Evolutionary conservation across 257 asterid species (phyloP), one percentile per base, ranked within the genome.

Genomic region (Salvia miltiorrhiza): DNA sequence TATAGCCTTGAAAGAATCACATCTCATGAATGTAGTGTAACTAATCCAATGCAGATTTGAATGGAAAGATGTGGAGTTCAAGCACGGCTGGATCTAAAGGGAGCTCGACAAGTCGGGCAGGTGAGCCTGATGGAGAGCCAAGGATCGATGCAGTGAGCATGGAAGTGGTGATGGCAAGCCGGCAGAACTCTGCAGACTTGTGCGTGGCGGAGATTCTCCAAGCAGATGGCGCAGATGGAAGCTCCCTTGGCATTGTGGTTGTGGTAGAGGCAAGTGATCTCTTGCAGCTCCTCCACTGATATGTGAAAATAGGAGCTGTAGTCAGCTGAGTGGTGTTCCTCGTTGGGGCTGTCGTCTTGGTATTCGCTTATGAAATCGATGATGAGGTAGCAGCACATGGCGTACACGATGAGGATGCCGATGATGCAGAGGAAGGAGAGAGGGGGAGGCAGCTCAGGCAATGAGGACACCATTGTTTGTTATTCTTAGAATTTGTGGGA

Each of bases 101-200:
- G 85, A 3, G 83, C 67, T 44, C 90, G 71, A 53, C 93, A 84
- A 32, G 76, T 75, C 0, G 89, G 93, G n/a, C 90, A 86, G 11
- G 84, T 88, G 45, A 65, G 67, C 62, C 79, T 83, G 77, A 55
- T 84, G 24, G 65, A 69, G 33, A 88, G 80, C 93, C 93, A 84
- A 62, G 83, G 87, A 59, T 86, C 96, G n/a, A 88, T 81, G 64
- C 96, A 86, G 0, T 68, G 77, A 41, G 86, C 86, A 73, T 86
- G 96, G 49, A 84, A 86, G 75, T 81, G 80, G 57, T 86, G 96
- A 43, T 50, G 79, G 73, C 93, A 86, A 69, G 79, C 77, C 6
- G 89, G 95, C 61, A 88, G 74, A 28, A 72, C 73, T 30, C 88
- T 74, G 79, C 93, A 84, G 11, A 86, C 54, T 7, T 84, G 79